phyloP scores from a whole-genome alignment of 202 grass and related monocot genomes.

The Zizania palustris region DNA sequence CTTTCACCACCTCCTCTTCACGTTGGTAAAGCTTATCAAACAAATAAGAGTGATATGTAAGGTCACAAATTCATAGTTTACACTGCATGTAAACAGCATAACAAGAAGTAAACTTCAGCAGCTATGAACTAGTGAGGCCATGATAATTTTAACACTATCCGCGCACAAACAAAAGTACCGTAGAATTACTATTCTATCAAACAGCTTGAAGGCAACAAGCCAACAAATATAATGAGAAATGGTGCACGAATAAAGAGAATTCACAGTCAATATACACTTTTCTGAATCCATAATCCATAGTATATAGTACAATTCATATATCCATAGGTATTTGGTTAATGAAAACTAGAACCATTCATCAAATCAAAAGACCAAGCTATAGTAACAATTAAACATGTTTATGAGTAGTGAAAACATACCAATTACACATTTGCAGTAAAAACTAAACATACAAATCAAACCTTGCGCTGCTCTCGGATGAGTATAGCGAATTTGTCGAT shows the following conservation, averaged over 20 bases:
- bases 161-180: not conserved
- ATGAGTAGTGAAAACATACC: not conserved
- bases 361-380: not conserved
- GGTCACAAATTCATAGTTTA: not conserved
- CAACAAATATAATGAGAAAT: not conserved
- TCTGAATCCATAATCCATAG: not conserved
- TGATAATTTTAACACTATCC: not conserved
- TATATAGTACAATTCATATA: constrained; percentile 2
- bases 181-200: not conserved
- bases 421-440: not conserved
- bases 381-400: not conserved
- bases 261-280: not conserved
- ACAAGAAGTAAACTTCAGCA: constrained; percentile 8
- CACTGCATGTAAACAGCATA: not conserved
- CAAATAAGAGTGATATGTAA: not conserved
- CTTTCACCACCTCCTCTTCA: constrained; percentile 52
- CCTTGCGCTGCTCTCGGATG: constrained; percentile 81
- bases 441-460: not conserved
- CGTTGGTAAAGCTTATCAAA: constrained; percentile 71
- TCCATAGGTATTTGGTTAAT: not conserved
- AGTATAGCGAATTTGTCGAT: constrained; percentile 90
- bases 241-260: not conserved
- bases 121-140: not conserved
- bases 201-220: not conserved
- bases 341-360: not conserved